Conservation (phyloP, 345 rosid species). For the Excoecaria agallocha region DNA sequence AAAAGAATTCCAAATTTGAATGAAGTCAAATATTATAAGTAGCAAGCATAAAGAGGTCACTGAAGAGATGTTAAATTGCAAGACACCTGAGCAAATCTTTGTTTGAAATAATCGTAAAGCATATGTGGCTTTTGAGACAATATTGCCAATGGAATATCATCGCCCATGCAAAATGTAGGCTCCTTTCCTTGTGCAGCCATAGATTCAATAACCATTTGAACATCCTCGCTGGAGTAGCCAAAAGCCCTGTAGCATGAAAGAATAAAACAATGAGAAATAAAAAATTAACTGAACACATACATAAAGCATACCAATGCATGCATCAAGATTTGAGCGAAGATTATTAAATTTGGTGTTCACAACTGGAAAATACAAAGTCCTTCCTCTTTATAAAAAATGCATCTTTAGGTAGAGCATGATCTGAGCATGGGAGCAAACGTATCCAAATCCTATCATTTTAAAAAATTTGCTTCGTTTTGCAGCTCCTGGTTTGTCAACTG, state of each 20-base stretch:
- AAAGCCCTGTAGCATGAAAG: constrained; percentile 63
- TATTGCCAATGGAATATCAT: constrained; percentile 83
- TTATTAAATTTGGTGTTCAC: background rate
- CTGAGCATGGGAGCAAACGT: background rate
- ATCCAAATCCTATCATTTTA: background rate
- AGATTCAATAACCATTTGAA: constrained; percentile 94
- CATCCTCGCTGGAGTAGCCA: constrained; percentile 99
- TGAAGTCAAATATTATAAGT: background rate
- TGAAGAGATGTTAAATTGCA: constrained; percentile 2
- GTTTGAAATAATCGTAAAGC: constrained; percentile 98
- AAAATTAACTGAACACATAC: constrained; percentile 7
- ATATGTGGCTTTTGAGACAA: constrained; percentile 84
- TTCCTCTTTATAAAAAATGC: background rate
- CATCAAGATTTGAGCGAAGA: background rate
- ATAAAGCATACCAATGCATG: background rate
- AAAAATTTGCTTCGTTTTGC: background rate
- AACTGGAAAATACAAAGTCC: background rate
- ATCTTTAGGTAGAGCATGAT: background rate
- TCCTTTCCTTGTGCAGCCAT: constrained; percentile 99
- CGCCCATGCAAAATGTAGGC: constrained; percentile 98
- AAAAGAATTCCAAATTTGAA: background rate
- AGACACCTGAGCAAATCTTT: constrained; percentile 96
- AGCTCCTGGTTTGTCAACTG: background rate
- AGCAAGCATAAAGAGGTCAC: background rate
- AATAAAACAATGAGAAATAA: constrained; percentile 14